These are phyloP conservation scores for Rehmannia glutinosa DNA, from an alignment of 257 asterid species.

Conservation along the genomic window DNA sequence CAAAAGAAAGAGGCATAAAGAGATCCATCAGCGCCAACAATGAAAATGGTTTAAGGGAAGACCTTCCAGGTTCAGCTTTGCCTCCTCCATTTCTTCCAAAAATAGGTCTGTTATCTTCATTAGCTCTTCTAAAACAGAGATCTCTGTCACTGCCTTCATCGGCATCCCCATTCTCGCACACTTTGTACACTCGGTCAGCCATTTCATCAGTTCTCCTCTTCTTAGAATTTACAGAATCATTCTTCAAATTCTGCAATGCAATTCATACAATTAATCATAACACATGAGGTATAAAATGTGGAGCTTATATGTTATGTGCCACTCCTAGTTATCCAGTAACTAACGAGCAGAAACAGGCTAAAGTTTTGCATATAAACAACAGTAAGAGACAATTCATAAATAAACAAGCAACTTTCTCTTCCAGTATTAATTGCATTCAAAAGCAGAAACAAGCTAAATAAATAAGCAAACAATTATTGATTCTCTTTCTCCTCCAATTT, in stretches of 20 bases:
- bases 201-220: slow-evolving; percentile 20
- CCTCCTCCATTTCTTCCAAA: slow-evolving; percentile 22
- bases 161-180: slow-evolving; percentile 22
- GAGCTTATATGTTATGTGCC: background rate
- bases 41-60: slow-evolving; percentile 7
- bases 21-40: background rate
- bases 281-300: background rate
- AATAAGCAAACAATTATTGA: too few species aligned
- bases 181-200: slow-evolving; percentile 2
- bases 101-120: slow-evolving; percentile 28
- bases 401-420: too few species aligned
- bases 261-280: slow-evolving; percentile 23
- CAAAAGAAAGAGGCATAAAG: background rate
- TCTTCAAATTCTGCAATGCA: slow-evolving; percentile 32
- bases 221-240: slow-evolving; percentile 18
- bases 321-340: background rate
- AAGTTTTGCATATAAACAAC: background rate
- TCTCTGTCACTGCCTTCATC: slow-evolving; percentile 17
- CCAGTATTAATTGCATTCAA: too few species aligned
- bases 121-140: slow-evolving; percentile 23
- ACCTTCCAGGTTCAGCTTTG: slow-evolving; percentile 36
- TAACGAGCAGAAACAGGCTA: background rate
- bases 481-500: too few species aligned
- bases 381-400: slow-evolving; percentile 2
- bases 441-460: too few species aligned